Percentiles rank a stretch among this genome's conserved stretches.
phyloP scores from a whole-genome alignment of 176 grass and related monocot genomes.

The Oryza punctata region DNA sequence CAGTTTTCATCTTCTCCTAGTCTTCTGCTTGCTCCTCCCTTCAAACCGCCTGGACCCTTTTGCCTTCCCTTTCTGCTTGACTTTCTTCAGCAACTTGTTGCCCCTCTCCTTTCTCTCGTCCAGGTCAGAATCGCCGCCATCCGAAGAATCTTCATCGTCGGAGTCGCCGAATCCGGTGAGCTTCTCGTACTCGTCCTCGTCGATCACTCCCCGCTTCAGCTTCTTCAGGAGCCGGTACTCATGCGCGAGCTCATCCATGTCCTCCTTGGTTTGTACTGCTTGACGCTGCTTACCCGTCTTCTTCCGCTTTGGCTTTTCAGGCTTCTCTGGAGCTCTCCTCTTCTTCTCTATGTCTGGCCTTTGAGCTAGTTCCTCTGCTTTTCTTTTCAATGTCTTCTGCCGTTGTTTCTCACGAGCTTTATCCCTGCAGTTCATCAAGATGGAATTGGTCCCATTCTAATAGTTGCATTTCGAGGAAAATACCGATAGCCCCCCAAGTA shows the following conservation, averaged over 20 bases:
- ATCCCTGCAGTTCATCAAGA: slow-evolving; percentile 48
- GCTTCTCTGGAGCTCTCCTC: slow-evolving; percentile 33
- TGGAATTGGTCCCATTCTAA: background rate
- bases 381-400: slow-evolving; percentile 72
- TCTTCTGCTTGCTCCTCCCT: slow-evolving; percentile 40
- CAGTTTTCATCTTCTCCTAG: slow-evolving; percentile 29
- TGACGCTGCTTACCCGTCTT: slow-evolving; percentile 79
- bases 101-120: slow-evolving; percentile 43
- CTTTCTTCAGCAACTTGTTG: slow-evolving; percentile 44
- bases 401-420: slow-evolving; percentile 87
- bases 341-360: slow-evolving; percentile 61
- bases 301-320: slow-evolving; percentile 63
- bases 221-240: slow-evolving; percentile 90
- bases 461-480: background rate
- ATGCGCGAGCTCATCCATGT: slow-evolving; percentile 74
- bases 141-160: slow-evolving; percentile 42
- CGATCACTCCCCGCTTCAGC: slow-evolving; percentile 76
- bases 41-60: slow-evolving; percentile 55
- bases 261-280: slow-evolving; percentile 81
- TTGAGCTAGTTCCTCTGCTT: slow-evolving; percentile 56
- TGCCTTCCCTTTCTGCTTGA: slow-evolving; percentile 50
- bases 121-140: slow-evolving; percentile 4
- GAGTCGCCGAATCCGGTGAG: slow-evolving; percentile 67
- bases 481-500: background rate
- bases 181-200: slow-evolving; percentile 84